A percentile compares a stretch with the other conserved stretches of the same genome.
These are phyloP conservation scores for Kurtzmaniella natalensis DNA, from an alignment of 1,139 yeast species.

Conservation along the genomic window DNA sequence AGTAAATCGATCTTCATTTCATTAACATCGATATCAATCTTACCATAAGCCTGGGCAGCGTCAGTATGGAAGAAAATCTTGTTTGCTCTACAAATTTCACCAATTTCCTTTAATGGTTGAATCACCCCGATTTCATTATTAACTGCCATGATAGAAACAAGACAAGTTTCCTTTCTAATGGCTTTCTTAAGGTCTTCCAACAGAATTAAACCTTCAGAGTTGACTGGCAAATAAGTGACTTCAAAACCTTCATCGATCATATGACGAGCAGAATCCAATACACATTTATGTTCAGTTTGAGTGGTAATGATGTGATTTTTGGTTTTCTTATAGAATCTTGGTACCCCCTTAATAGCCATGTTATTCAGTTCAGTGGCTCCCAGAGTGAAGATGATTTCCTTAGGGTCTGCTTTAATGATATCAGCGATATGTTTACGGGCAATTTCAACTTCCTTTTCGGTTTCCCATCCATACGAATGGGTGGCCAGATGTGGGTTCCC, in stretches of 20 bases:
- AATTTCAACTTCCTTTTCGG: conserved; percentile 84
- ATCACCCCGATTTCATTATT: conserved; percentile 97
- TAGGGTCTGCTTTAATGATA: conserved; percentile 88
- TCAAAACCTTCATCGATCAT: conserved; percentile 97
- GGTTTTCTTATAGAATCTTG: conserved; percentile 83
- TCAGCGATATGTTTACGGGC: conserved; percentile 82
- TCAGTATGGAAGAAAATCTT: conserved; percentile 98
- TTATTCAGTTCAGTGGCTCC: conserved; percentile 98
- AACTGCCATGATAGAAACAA: conserved; percentile 96
- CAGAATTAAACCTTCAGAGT: conserved; percentile 71
- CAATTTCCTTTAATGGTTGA: conserved; percentile 94
- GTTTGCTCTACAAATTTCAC: conserved; percentile 75
- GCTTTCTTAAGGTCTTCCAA: conserved; percentile 75
- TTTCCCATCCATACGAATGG: conserved; percentile 99
- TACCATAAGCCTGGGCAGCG: conserved; percentile 97
- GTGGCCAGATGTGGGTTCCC: conserved; percentile 98
- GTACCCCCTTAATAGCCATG: conserved; percentile 92
- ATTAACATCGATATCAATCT: conserved; percentile 88
- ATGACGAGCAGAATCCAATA: conserved; percentile 89
- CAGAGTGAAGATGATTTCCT: conserved; percentile 92
- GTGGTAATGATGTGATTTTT: conserved; percentile 93
- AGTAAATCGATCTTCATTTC: conserved; percentile 87
- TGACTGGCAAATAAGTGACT: conserved; percentile 87
- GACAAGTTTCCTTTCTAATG: conserved; percentile 84
- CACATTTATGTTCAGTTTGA: conserved; percentile 98